These are phyloP conservation scores for Penicillium olsonii DNA, from an alignment of 2,329 filamentous ascomycete species.

Conservation along the genomic window DNA sequence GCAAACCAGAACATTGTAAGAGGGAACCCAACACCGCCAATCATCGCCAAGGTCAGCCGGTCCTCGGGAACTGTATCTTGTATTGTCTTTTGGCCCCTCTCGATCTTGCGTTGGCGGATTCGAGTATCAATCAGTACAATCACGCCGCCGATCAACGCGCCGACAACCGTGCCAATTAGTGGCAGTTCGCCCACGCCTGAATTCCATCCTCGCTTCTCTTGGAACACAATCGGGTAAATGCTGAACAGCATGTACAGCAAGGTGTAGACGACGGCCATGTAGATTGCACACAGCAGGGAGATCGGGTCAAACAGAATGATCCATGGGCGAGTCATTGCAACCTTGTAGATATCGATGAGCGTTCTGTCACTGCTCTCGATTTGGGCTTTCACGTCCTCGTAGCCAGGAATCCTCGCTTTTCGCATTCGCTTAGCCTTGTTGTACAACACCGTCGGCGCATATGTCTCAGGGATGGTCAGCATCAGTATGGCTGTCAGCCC, in stretches of 20 bases:
- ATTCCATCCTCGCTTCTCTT: conserved; percentile 57
- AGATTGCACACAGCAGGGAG: conserved; percentile 54
- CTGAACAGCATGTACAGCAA: conserved; percentile 54
- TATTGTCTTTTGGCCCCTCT: conserved; percentile 17
- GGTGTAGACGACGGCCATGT: conserved; percentile 57
- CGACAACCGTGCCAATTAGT: conserved; percentile 39
- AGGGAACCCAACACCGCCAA: conserved; percentile 29
- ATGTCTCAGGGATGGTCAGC: conserved; percentile 62
- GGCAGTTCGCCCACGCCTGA: conserved; percentile 55
- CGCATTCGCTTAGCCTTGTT: conserved; percentile 58
- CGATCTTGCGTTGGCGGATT: conserved; percentile 37
- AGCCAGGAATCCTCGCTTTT: conserved; percentile 51
- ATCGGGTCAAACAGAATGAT: conserved; percentile 58
- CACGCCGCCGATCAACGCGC: conserved; percentile 13
- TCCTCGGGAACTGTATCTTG: conserved; percentile 29
- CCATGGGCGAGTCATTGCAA: conserved; percentile 58
- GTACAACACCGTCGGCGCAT: conserved; percentile 52
- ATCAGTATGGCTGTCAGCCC: conserved; percentile 45
- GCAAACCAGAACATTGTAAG: conserved; percentile 47
- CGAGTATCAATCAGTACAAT: conserved; percentile 46
- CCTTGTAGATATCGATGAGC: conserved; percentile 50
- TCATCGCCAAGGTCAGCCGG: conserved; percentile 22
- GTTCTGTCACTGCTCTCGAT: conserved; percentile 51
- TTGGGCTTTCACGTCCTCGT: conserved; percentile 54
- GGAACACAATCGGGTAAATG: conserved; percentile 57